Base-by-base conservation (phyloP, 805 yeast genomes). In the Monosporozyma unispora region DNA sequence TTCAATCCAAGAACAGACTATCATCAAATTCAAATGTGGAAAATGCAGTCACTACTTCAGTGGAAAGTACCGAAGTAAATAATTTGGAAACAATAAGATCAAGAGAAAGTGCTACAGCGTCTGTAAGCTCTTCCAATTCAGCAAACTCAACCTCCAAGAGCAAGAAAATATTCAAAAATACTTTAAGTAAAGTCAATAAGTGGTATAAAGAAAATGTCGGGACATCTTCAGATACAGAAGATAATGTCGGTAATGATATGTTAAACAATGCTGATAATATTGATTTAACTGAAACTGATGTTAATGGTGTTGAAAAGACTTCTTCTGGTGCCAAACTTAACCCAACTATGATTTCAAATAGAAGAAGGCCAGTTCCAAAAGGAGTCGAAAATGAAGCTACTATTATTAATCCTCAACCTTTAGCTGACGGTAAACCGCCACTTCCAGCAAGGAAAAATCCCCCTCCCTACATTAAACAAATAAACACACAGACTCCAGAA, bases 151-250 rank as follows among this genome's bases (percentile, higher is more conserved):
- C 43, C 7, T 25, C 57, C 1, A 61, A 61, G 10, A 59, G 72
- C 2, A 69, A 67, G 49, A 71, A 68, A 46, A 68, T 70, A 3
- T 61, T 76, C 14, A 59, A 76, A 4, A 67, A 64, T 42, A 74
- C 87, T 0, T 66, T 82, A 44, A 76, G 73, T 50, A 84, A 79
- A 57, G 63, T 85, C 7, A 86, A 85, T 1, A 81, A 77, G 53
- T 82, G 91, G 87, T 84, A 84, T 56, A 74, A 73, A 48, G 66
- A 62, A 16, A 52, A 52, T 19, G 61, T 61, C 2, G 25, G 38
- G 9, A 45, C 45, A 14, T 35, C 39, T 5, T 11, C 21, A 35
- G 44, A 44, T 5, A 39, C 46, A 31, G 50, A 48, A 11, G 46
- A 50, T 18, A 7, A 9, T 10, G 25, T 25, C 5, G 33, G 18